Evolutionary conservation across 2,329 filamentous ascomycete genomes (phyloP), one percentile per base, ranked within the genome.

Genomic region (Plenodomus biglobosus): DNA sequence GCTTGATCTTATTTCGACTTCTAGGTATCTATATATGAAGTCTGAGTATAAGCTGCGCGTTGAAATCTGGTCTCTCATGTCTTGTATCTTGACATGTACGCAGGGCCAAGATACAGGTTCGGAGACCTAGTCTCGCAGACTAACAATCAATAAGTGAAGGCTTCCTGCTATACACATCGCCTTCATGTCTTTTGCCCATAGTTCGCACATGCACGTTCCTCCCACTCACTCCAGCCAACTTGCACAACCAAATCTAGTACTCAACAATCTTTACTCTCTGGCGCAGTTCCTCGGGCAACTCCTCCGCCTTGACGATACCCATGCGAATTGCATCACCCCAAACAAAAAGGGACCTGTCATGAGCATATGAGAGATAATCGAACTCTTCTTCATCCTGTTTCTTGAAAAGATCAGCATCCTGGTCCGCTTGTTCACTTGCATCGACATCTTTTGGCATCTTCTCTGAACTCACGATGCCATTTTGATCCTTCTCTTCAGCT

Each of bases 341-440:
- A 75, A 99, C 94, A 73, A 96, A 94, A 75, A 94, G 79, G 0
- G 90, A 92, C 13, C 94, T 81, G 57, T 96, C 89, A 73, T 96
- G 90, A 7, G 94, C 85, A 73, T 97, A 99, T 10, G 82, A 84
- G 19, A 99, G 78, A 70, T 97, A 99, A 72, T 99, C 92, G 66
- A 97, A 99, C 64, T 90, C 88, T 27, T 81, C 83, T 21, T 80
- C 82, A 17, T 80, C 80, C 40, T 80, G 78, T 3, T 76, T 76
- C 13, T 76, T 76, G 39, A 79, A 80, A 48, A 62, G 54, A 43
- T 67, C 64, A 50, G 67, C 59, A 38, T 62, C 65, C 40, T 55
- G 36, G 34, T 55, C 56, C 44, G 56, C 47, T 64, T 65, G 66
- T 16, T 59, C 52, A 24, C 52, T 55, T 22, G 46, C 53, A 19